Evolutionary conservation across 2,329 filamentous ascomycete species (phyloP).

Genomic region (Ceratocystis cubensis): DNA sequence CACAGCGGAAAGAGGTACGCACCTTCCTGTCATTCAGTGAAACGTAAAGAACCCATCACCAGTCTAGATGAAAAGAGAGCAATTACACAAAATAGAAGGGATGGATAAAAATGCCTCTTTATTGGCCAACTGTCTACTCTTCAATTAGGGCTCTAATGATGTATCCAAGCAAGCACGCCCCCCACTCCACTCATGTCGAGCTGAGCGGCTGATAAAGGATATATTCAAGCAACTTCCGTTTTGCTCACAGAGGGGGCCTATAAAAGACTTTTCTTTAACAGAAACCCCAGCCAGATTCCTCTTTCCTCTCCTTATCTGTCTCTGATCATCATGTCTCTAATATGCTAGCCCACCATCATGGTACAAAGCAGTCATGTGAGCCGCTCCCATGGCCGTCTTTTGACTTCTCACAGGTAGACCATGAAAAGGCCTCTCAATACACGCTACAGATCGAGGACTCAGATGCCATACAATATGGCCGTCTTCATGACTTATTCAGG

Average conservation of each 20-base stretch:
- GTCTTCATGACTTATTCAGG: slow-evolving; percentile 20
- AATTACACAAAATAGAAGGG: not conserved
- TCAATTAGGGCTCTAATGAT: not conserved
- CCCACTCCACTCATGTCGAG: not conserved
- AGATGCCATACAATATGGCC: slow-evolving; percentile 20
- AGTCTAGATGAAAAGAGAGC: not conserved
- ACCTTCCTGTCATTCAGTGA: not conserved
- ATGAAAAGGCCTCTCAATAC: not conserved
- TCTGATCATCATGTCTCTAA: not conserved
- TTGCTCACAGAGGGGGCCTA: not conserved
- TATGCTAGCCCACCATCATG: not conserved
- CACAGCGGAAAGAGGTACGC: not conserved
- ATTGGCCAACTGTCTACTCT: not conserved
- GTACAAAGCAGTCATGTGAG: not conserved
- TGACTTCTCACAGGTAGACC: not conserved
- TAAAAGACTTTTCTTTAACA: not conserved
- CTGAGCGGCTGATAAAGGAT: not conserved
- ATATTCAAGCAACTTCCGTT: not conserved
- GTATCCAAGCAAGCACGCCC: not conserved
- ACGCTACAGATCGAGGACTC: slow-evolving; percentile 20
- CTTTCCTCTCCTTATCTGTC: not conserved
- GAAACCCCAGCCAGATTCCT: no score
- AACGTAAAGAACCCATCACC: not conserved
- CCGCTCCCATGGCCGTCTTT: not conserved
- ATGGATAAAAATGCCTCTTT: not conserved